Percentiles rank a stretch among this genome's conserved stretches.
phyloP scores from a whole-genome alignment of 306 rosid genomes.

The Prunus mongolica region DNA sequence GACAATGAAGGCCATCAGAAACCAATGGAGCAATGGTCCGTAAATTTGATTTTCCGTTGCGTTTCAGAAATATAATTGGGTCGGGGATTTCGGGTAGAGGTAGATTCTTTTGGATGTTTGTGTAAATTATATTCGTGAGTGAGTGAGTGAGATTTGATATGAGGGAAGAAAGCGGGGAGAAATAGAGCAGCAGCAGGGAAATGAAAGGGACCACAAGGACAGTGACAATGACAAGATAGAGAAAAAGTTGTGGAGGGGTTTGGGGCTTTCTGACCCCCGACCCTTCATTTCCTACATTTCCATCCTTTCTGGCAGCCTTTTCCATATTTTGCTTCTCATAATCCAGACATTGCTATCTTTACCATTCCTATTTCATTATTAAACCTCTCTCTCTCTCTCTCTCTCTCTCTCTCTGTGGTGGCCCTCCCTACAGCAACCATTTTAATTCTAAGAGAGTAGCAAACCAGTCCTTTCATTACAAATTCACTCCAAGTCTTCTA shows the following conservation, averaged over 20 bases:
- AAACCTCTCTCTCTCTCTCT: not conserved
- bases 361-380: not conserved
- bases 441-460: too few relatives aligned
- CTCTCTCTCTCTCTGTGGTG: not conserved
- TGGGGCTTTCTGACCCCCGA: too few relatives aligned
- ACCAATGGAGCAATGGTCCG: not conserved
- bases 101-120: not conserved
- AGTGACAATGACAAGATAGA: not conserved
- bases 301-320: not conserved
- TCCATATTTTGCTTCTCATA: not conserved
- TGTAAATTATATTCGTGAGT: too few relatives aligned
- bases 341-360: not conserved
- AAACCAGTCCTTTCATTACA: too few relatives aligned
- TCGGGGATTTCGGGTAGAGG: not conserved
- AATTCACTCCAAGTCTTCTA: too few relatives aligned
- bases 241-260: not conserved
- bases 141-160: not conserved
- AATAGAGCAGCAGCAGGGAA: too few relatives aligned
- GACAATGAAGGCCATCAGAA: too few relatives aligned
- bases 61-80: not conserved
- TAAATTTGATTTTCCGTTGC: not conserved
- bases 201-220: too few relatives aligned
- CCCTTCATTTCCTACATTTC: not conserved
- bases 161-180: too few relatives aligned
- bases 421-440: too few relatives aligned